These are phyloP conservation scores for Laetiporus sulphureus DNA, from an alignment of 1,284 basidiomycete genomes.

Conservation along the genomic window DNA sequence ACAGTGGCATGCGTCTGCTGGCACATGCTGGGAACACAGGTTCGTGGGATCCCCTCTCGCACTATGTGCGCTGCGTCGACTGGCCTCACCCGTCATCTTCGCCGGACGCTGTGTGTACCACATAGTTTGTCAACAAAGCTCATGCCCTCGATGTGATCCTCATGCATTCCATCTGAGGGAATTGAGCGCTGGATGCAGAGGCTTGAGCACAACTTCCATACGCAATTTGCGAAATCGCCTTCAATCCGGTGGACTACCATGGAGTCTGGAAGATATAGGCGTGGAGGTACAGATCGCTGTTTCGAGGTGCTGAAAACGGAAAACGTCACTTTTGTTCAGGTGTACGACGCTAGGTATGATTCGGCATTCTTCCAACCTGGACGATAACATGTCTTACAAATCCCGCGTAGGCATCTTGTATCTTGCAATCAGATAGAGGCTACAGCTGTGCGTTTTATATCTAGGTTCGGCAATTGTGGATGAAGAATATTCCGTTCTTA, in stretches of 20 bases:
- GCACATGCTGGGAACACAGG: constrained; percentile 80
- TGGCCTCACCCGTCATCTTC: too few species aligned
- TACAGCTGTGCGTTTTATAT: constrained; percentile 38
- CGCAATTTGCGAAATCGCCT: constrained; percentile 51
- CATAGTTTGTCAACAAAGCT: too few species aligned
- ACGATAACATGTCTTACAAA: too few species aligned
- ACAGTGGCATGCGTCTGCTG: constrained; percentile 69
- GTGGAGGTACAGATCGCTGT: constrained; percentile 37
- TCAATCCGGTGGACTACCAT: constrained; percentile 37
- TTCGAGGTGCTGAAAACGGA: constrained; percentile 41
- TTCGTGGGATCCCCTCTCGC: too few species aligned
- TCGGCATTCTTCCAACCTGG: too few species aligned
- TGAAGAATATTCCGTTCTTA: constrained; percentile 34
- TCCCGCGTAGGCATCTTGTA: constrained; percentile 72
- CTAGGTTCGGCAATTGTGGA: too few species aligned
- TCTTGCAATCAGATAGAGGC: constrained; percentile 80
- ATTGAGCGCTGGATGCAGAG: constrained; percentile 66
- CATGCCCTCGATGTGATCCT: too few species aligned
- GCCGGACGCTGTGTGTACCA: too few species aligned
- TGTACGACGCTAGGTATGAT: constrained; percentile 48
- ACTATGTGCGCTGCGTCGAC: too few species aligned
- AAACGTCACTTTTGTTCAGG: constrained; percentile 48
- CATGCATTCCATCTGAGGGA: constrained; percentile 39
- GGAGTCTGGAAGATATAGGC: constrained; percentile 27
- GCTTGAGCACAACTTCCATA: constrained; percentile 54